Evolutionary conservation across 345 rosid species (phyloP).

Genomic region (Cochlearia excelsa): DNA sequence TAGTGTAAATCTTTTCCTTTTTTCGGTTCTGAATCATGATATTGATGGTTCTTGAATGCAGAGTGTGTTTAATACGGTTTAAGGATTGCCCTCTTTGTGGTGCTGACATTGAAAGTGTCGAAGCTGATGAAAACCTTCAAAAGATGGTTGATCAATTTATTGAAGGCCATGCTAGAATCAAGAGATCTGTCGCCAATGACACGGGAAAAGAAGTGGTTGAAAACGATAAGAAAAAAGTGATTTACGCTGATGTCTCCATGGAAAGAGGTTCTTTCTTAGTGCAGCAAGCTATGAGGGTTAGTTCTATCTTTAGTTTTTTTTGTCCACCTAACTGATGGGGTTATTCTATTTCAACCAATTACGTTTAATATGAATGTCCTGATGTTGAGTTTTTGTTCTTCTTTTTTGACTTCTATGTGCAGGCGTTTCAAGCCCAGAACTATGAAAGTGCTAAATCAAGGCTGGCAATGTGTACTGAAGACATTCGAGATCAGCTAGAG

Average conservation of each 20-base stretch:
- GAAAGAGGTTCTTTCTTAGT: slow-evolving; percentile 97
- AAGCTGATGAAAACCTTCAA: slow-evolving; percentile 74
- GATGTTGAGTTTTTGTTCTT: slow-evolving; percentile 4
- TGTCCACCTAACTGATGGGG: neutral
- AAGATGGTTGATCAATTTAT: slow-evolving; percentile 77
- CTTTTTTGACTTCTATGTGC: slow-evolving; percentile 21
- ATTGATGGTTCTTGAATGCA: slow-evolving; percentile 28
- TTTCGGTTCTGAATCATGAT: slow-evolving; percentile 5
- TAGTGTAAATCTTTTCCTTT: neutral
- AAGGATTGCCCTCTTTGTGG: slow-evolving; percentile 96
- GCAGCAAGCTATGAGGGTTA: slow-evolving; percentile 96
- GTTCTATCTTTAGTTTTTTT: slow-evolving; percentile 30
- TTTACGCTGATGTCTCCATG: slow-evolving; percentile 88
- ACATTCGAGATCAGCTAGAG: slow-evolving; percentile 69
- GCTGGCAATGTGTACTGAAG: slow-evolving; percentile 73
- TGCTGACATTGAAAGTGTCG: slow-evolving; percentile 81
- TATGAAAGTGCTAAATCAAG: slow-evolving; percentile 93
- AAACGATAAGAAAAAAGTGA: slow-evolving; percentile 51
- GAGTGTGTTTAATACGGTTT: slow-evolving; percentile 71
- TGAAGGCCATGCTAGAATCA: slow-evolving; percentile 94
- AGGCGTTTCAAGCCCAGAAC: slow-evolving; percentile 88
- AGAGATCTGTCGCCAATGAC: slow-evolving; percentile 55
- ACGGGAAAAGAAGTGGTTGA: slow-evolving; percentile 47
- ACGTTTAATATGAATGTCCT: neutral
- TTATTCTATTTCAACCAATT: slow-evolving; percentile 5